Base-by-base conservation (phyloP, 371 early-diverging fungal genomes). In the Mortierella sp. region DNA sequence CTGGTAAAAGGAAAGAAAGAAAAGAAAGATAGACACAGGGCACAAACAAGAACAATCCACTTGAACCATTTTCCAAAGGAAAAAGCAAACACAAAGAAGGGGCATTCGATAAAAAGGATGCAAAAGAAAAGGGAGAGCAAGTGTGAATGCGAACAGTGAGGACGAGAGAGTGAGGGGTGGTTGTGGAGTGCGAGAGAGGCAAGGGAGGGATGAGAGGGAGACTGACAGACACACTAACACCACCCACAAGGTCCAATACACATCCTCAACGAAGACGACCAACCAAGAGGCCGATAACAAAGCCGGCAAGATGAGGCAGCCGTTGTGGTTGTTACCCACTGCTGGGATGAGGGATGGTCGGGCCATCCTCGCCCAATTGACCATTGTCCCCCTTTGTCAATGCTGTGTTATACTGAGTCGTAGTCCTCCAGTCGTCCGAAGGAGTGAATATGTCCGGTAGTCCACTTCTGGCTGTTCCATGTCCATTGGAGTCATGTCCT, bases 101-200 rank as follows among this genome's bases (percentile, higher is more conserved):
- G 59, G 48, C 9, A 14, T 14, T 26, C 6, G 59, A 59, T 31
- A 31, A 59, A 59, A 59, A 59, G 34, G 59, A 59, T 59, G 59
- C 59, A 59, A n/a, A n/a, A 31, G 59, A 59, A 59, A 59, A 59
- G 59, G 59, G 59, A 59, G 59, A 59, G 34, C 34, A 59, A 59
- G 59, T 16, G 31, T 59, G 34, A 59, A 59, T 0, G 59, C 59
- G 31, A 57, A 57, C 31, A 14, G 59, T 13, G 28, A 14, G 28
- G 13, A 57, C n/a, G n/a, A 43, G 43, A 46, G 48, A 46, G 48
- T 11, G 59, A 31, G 59, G 59, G 31, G 31, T 57, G 59, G 31
- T 57, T 57, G 59, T 57, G 59, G 59, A 57, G 31, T 46, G 48
- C 9, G 31, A 31, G 34, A 24, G 31, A 59, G 31, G 59, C 14